Evolutionary conservation across 441 rosid species (phyloP).

Genomic region (California macrophylla): DNA sequence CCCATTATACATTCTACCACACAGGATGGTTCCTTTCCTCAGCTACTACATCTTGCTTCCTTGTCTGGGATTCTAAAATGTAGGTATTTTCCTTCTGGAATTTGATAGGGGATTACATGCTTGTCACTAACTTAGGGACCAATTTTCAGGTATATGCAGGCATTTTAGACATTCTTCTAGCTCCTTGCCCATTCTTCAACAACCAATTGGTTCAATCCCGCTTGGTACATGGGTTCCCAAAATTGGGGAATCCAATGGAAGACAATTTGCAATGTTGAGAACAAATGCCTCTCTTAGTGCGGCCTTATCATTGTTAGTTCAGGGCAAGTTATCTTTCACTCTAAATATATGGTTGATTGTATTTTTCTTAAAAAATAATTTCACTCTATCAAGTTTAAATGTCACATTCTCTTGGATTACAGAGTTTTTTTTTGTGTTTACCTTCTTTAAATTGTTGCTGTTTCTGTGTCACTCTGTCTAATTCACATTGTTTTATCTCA

Average conservation of each 20-base stretch:
- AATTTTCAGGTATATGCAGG: conserved; percentile 48
- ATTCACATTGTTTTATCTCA: not conserved
- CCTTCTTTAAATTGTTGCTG: not conserved
- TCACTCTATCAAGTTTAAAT: not conserved
- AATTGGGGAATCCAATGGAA: conserved; percentile 45
- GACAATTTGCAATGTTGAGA: conserved; percentile 47
- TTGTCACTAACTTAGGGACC: conserved; percentile 20
- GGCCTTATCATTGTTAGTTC: conserved; percentile 45
- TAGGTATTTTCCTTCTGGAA: conserved; percentile 26
- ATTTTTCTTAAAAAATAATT: too few relatives aligned
- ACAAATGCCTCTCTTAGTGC: conserved; percentile 47
- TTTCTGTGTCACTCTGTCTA: not conserved
- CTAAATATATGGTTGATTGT: not conserved
- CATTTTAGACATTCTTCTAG: conserved; percentile 46
- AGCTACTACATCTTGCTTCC: conserved; percentile 54
- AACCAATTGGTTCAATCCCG: conserved; percentile 38
- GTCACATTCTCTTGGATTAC: not conserved
- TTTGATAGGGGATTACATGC: not conserved
- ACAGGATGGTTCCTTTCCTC: conserved; percentile 48
- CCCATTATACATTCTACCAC: conserved; percentile 44
- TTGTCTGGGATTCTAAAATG: conserved; percentile 54
- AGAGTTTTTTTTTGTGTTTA: not conserved
- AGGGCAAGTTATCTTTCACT: conserved; percentile 31
- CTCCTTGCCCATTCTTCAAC: conserved; percentile 46
- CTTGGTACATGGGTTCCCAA: conserved; percentile 54